Conservation (phyloP, 352 stramenopile species). For the Globisporangium rhizosaccharum region DNA sequence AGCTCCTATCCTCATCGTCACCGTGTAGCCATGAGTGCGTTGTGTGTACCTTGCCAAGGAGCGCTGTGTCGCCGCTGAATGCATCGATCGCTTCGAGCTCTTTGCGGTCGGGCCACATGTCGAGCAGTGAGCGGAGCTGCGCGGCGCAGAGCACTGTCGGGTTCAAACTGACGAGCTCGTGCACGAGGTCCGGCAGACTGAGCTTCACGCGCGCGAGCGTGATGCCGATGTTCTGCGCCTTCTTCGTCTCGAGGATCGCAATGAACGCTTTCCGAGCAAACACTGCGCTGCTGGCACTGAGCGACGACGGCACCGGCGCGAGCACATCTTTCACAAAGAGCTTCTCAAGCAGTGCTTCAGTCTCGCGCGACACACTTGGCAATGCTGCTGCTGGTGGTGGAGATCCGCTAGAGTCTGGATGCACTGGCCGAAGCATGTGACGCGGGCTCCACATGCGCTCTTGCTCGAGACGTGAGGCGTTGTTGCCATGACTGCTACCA, state of each 20-base stretch:
- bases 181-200: conserved; percentile 45
- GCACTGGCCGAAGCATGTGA: conserved; percentile 21
- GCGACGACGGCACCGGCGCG: not conserved
- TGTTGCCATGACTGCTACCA: conserved; percentile 1
- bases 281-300: not conserved
- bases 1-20: too few species aligned
- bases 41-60: conserved; percentile 31
- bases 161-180: conserved; percentile 61
- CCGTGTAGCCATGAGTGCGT: not conserved
- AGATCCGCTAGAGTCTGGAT: not conserved
- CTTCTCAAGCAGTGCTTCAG: conserved; percentile 59
- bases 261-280: conserved; percentile 5
- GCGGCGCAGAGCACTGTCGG: conserved; percentile 54
- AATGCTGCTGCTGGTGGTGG: not conserved
- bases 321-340: conserved; percentile 41
- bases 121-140: conserved; percentile 69
- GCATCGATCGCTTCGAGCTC: conserved; percentile 67
- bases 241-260: conserved; percentile 76
- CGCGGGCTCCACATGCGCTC: conserved; percentile 47
- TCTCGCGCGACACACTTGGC: conserved; percentile 45
- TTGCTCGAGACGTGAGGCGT: conserved; percentile 21
- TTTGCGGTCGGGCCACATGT: conserved; percentile 77
- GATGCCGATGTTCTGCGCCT: conserved; percentile 83
- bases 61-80: conserved; percentile 43
- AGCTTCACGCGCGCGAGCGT: conserved; percentile 70